Evolutionary conservation across 2,329 filamentous ascomycete species (phyloP).

Genomic region (Ascochyta fabae): DNA sequence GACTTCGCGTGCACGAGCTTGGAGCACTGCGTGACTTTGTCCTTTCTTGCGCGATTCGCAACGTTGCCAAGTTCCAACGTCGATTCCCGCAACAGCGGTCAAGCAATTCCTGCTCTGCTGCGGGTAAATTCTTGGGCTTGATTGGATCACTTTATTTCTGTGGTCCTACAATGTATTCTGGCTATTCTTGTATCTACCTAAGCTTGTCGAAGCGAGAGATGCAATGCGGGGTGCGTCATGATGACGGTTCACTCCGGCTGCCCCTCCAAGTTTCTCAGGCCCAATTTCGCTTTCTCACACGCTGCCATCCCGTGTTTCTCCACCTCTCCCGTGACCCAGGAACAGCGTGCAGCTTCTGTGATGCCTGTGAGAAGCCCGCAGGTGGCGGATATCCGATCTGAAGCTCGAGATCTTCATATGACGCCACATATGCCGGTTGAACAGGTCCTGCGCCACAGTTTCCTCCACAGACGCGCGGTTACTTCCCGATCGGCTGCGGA

Average conservation of each 20-base stretch:
- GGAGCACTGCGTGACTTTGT: slow-evolving; percentile 2
- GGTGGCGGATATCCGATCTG: slow-evolving; percentile 9
- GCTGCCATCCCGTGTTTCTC: slow-evolving; percentile 11
- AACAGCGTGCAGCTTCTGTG: slow-evolving; percentile 2
- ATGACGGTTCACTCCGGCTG: slow-evolving; percentile 7
- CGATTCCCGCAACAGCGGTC: slow-evolving; percentile 3
- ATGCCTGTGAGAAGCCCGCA: not conserved
- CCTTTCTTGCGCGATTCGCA: not conserved
- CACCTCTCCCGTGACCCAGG: slow-evolving; percentile 20
- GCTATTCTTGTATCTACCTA: not conserved
- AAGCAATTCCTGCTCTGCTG: slow-evolving; percentile 9
- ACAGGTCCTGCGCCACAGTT: slow-evolving; percentile 12
- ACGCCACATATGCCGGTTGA: slow-evolving; percentile 22
- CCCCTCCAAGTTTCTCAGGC: not conserved
- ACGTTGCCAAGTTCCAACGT: not conserved
- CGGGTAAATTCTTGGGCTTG: not conserved
- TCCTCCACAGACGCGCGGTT: slow-evolving; percentile 15
- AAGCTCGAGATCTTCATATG: slow-evolving; percentile 24
- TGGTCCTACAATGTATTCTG: not conserved
- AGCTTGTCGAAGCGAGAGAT: not conserved
- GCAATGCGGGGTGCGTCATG: slow-evolving; percentile 12
- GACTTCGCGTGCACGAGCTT: slow-evolving; percentile 1
- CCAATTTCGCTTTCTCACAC: not conserved
- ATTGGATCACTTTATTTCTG: slow-evolving; percentile 15
- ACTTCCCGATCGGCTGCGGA: slow-evolving; percentile 16